Evolutionary conservation across 208 protist species (phyloP).

Genomic region (Wallacemonas sp.): DNA sequence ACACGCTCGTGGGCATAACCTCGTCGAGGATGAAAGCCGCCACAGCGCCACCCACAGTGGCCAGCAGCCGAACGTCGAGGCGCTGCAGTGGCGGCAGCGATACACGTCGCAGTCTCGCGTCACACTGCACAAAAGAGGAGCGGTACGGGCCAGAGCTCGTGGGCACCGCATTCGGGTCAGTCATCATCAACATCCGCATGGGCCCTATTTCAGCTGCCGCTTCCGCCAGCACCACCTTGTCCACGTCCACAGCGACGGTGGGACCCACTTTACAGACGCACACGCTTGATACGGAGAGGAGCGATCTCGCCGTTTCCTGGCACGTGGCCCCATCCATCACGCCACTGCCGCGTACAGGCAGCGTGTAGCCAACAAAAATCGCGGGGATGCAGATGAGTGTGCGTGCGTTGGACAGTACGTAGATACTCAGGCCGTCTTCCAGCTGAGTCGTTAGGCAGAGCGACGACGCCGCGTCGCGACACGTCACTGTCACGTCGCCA

Average conservation of each 20-base stretch:
- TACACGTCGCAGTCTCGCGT: slow-evolving; percentile 20
- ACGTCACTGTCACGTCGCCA: background rate
- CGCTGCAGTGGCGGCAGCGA: slow-evolving; percentile 22
- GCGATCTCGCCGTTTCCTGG: background rate
- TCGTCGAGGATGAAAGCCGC: slow-evolving; percentile 36
- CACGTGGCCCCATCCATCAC: background rate
- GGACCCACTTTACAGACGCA: background rate
- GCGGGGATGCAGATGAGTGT: background rate
- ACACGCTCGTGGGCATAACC: slow-evolving; percentile 40
- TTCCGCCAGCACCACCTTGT: background rate
- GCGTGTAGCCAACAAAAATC: background rate
- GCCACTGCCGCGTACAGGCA: background rate
- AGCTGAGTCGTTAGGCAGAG: background rate
- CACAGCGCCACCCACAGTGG: slow-evolving; percentile 9
- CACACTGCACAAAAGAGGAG: slow-evolving; percentile 50
- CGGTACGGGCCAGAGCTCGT: slow-evolving; percentile 33
- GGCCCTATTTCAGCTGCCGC: background rate
- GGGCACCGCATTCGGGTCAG: slow-evolving; percentile 13
- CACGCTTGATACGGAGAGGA: background rate
- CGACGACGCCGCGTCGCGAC: slow-evolving; percentile 3
- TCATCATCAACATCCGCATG: slow-evolving; percentile 12
- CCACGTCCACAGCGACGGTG: slow-evolving; percentile 4
- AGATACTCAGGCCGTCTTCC: background rate
- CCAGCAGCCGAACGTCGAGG: slow-evolving; percentile 19
- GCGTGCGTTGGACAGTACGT: background rate